Evolutionary conservation across 2,329 filamentous ascomycete species (phyloP).

Genomic region (Neofusicoccum sp.): DNA sequence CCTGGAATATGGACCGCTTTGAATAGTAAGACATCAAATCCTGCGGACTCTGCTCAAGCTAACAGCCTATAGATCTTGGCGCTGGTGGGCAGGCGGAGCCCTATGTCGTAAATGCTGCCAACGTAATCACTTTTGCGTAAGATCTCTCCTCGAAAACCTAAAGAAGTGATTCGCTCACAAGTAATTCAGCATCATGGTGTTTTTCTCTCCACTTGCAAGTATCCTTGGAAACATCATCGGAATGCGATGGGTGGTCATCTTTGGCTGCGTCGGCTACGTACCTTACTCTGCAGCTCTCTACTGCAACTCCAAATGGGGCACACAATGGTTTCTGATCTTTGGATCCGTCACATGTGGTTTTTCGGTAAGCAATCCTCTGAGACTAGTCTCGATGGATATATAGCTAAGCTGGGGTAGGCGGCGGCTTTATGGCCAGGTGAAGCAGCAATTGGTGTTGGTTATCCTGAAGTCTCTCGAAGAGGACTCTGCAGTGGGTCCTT

Average conservation of each 20-base stretch:
- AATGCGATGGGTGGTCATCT: constrained; percentile 34
- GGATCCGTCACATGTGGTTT: constrained; percentile 35
- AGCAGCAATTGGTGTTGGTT: constrained; percentile 44
- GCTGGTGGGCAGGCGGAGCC: constrained; percentile 10
- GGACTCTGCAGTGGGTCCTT: constrained; percentile 25
- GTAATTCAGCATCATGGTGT: constrained; percentile 29
- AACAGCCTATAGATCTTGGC: constrained; percentile 25
- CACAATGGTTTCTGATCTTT: constrained; percentile 35
- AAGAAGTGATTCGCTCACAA: constrained; percentile 40
- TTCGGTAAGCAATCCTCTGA: not conserved
- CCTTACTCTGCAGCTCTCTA: constrained; percentile 31
- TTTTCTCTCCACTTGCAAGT: not conserved
- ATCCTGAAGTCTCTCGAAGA: constrained; percentile 47
- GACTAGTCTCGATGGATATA: not conserved
- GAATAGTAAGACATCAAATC: constrained; percentile 38
- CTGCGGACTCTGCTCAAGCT: constrained; percentile 25
- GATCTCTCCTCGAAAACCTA: constrained; percentile 31
- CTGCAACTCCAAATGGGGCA: constrained; percentile 33
- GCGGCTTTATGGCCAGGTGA: constrained; percentile 43
- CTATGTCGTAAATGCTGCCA: constrained; percentile 14
- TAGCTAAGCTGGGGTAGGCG: constrained; percentile 31
- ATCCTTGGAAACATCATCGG: constrained; percentile 40
- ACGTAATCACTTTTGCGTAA: constrained; percentile 30
- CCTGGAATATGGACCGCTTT: constrained; percentile 51
- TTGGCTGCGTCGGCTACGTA: constrained; percentile 32